Evolutionary conservation across 2,329 filamentous ascomycete genomes (phyloP), one percentile per base, ranked within the genome.

Genomic region (Coniella vitis): DNA sequence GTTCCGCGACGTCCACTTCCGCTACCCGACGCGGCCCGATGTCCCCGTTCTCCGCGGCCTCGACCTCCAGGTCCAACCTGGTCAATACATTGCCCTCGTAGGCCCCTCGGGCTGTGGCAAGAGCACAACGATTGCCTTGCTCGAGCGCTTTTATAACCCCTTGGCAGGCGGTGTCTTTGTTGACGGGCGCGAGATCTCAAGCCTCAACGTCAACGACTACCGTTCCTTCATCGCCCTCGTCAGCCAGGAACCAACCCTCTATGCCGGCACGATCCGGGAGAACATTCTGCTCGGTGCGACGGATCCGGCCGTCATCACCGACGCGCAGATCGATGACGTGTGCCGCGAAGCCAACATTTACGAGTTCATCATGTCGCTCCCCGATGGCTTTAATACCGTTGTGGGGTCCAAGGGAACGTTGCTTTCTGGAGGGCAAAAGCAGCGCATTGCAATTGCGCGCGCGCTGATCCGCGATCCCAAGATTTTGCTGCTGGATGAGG

Each of bases 81-180:
- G 87, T 4, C 86, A 91, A 62, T 93, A 91, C 58, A 78, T 91
- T 7, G 93, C 91, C 0, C 78, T 97, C 2, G 93, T 97, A 8
- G 93, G 93, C n/a, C 86, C 91, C 0, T 93, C 86, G 39, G 91
- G 93, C 3, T 95, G 90, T 61, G 93, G 93, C 50, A 97, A 98
- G 72, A 89, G 83, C 43, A 97, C 93, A 0, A 94, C 90, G 0
- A 95, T 97, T 62, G 86, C 88, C 3, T 75, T 97, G 4, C 73
- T 97, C 29, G 91, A 97, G 65, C 86, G 93, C 31, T 97, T 97
- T 71, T 97, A 97, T 63, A 90, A 97, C 58, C 87, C 90, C 0
- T 75, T 93, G 0, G 76, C 80, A 0, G 93, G 93, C 12, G 83
- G 83, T 13, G 75, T 98, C 31, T 87, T 81, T 51, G 75, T 97